Evolutionary conservation across 139 green algal genomes (phyloP), one percentile per base, ranked within the genome.

Genomic region (Chloropicon primus): DNA sequence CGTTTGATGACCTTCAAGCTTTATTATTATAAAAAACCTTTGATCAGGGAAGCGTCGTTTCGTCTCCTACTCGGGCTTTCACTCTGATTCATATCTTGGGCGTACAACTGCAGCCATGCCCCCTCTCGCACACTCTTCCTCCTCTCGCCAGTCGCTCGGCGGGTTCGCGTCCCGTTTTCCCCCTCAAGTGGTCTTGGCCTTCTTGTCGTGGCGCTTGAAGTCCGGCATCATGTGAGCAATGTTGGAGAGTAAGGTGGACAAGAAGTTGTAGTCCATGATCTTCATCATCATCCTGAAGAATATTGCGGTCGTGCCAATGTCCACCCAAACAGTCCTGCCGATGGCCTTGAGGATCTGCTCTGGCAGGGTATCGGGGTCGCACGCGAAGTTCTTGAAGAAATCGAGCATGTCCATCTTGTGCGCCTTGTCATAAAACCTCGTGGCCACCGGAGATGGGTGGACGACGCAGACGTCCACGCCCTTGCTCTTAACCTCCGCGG

Each of bases 381-480:
- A 90, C 0, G 93, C 90, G 76, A 96, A 91, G 27, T 89, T 88
- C 84, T 94, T 93, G 88, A 97, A 97, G 73, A 96, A 95, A 25
- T 96, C 91, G 75, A 98, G 80, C 23, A 87, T 85, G 79, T 91
- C 89, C 22, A 97, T 75, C 80, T 94, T 93, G 83, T 96, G 88
- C 0, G 82, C 54, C 72, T 84, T 82, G 27, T 84, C 81, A 54
- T 88, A 88, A 76, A 90, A 96, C 80, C 90, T 86, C 22, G 90
- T 92, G 3, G 90, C 90, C 24, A 98, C 93, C 1, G 94, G 94
- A 2, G 91, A 97, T 2, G 94, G 94, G 84, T 97, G 93, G 79
- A 97, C 90, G 0, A 96, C 94, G 22, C 94, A 83, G 21, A 98
- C 90, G 80, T 98, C 94, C 77, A 98, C 94, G 72, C 93, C 93